These are phyloP conservation scores for Aspergillus sp. DNA, from an alignment of 2,329 filamentous ascomycete genomes.

Conservation along the genomic window DNA sequence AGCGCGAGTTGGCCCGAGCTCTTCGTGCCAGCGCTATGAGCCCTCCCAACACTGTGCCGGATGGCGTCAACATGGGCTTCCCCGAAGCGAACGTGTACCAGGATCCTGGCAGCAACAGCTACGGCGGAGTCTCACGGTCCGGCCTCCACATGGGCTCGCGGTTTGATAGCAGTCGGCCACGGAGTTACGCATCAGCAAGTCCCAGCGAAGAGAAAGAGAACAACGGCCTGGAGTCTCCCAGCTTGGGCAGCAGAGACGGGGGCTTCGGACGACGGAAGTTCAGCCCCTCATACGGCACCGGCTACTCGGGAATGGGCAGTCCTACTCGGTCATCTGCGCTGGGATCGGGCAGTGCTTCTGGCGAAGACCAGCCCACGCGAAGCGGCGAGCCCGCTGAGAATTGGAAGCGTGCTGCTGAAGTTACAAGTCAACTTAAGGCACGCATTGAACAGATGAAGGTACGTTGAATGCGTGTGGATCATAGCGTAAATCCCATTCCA, in stretches of 20 bases:
- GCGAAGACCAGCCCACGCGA: slow-evolving; percentile 31
- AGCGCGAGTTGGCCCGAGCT: slow-evolving; percentile 69
- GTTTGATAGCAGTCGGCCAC: slow-evolving; percentile 40
- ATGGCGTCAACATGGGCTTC: slow-evolving; percentile 52
- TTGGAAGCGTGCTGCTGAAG: slow-evolving; percentile 95
- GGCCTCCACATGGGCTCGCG: slow-evolving; percentile 38
- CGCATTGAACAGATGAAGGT: slow-evolving; percentile 98
- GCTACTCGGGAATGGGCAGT: slow-evolving; percentile 35
- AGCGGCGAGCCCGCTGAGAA: slow-evolving; percentile 69
- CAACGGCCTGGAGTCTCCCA: slow-evolving; percentile 38
- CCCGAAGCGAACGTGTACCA: slow-evolving; percentile 51
- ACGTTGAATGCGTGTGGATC: slow-evolving; percentile 5
- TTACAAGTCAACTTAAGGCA: slow-evolving; percentile 94
- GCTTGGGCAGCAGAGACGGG: slow-evolving; percentile 28
- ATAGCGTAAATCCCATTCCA: neutral
- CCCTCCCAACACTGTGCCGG: slow-evolving; percentile 35
- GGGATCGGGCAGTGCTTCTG: slow-evolving; percentile 35
- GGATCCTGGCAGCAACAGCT: slow-evolving; percentile 30
- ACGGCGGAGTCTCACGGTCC: slow-evolving; percentile 26
- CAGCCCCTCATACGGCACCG: slow-evolving; percentile 40
- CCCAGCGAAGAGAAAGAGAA: slow-evolving; percentile 77
- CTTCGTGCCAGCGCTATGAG: slow-evolving; percentile 40
- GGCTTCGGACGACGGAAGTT: slow-evolving; percentile 41
- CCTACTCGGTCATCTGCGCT: slow-evolving; percentile 35
- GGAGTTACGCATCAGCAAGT: slow-evolving; percentile 47